These are phyloP conservation scores for Filobasidium floriforme DNA, from an alignment of 768 basidiomycete genomes.

Conservation along the genomic window DNA sequence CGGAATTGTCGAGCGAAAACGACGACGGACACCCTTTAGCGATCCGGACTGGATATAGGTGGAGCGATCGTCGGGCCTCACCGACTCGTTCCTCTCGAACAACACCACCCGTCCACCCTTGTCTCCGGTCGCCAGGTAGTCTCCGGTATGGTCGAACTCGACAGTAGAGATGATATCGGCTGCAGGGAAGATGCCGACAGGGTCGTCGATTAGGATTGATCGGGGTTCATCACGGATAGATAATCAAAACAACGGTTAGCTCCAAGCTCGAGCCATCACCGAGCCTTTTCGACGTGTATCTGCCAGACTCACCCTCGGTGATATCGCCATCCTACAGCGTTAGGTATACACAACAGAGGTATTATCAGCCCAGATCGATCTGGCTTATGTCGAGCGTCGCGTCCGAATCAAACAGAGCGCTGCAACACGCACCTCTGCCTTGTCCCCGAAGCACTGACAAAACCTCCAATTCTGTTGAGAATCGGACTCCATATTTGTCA, in stretches of 20 bases:
- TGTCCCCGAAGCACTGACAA: constrained; percentile 99
- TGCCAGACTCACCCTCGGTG: constrained; percentile 69
- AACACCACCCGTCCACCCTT: constrained; percentile 98
- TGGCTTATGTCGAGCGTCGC: background rate
- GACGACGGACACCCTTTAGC: background rate
- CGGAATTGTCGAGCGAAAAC: constrained; percentile 36
- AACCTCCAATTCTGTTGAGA: constrained; percentile 65
- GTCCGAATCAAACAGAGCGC: constrained; percentile 6
- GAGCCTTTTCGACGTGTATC: background rate
- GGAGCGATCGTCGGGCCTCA: constrained; percentile 46
- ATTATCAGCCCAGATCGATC: background rate
- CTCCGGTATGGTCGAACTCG: constrained; percentile 98
- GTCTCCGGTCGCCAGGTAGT: constrained; percentile 98
- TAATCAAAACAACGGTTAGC: background rate
- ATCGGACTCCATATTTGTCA: constrained; percentile 9
- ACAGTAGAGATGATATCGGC: constrained; percentile 99
- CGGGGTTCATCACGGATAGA: background rate
- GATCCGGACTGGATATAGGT: background rate
- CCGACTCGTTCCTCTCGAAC: constrained; percentile 96
- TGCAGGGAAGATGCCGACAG: constrained; percentile 39
- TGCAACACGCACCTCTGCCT: constrained; percentile 50
- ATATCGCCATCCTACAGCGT: constrained; percentile 88
- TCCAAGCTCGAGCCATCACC: background rate
- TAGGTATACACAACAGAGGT: background rate
- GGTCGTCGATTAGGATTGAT: background rate